Conservation (phyloP, 2,329 filamentous ascomycete genomes). For the Mycogone perniciosa region DNA sequence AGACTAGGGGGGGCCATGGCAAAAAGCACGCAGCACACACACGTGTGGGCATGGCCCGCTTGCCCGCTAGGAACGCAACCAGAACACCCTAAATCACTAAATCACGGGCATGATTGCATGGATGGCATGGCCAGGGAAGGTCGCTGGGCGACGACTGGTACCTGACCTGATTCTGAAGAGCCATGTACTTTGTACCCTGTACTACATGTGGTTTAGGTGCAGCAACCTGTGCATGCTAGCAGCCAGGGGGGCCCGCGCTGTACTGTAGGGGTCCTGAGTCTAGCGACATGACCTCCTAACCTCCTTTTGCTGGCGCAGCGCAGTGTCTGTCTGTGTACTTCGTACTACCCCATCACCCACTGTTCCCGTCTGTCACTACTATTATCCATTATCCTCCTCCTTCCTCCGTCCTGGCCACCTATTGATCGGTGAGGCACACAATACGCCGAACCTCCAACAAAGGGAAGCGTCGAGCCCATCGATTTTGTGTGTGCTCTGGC, state of each 20-base stretch:
- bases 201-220: not conserved
- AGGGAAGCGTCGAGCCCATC: not conserved
- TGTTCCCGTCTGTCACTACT: not conserved
- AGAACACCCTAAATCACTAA: no score
- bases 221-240: no score
- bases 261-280: no score
- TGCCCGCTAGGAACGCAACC: no score
- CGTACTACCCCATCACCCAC: slow-evolving; percentile 4
- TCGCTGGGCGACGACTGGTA: no score
- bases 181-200: not conserved
- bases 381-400: slow-evolving; percentile 2
- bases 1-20: not conserved
- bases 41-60: not conserved
- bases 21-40: not conserved
- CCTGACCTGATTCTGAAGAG: no score
- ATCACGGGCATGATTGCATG: no score
- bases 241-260: no score
- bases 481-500: not conserved
- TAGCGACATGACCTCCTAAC: slow-evolving; percentile 4
- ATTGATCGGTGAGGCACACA: slow-evolving; percentile 8
- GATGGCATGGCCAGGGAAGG: no score
- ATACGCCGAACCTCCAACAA: not conserved
- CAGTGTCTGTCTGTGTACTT: not conserved
- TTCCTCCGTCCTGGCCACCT: slow-evolving; percentile 7
- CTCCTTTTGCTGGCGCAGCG: slow-evolving; percentile 9